phyloP scores from a whole-genome alignment of 768 basidiomycete genomes.

The Suillus discolor region DNA sequence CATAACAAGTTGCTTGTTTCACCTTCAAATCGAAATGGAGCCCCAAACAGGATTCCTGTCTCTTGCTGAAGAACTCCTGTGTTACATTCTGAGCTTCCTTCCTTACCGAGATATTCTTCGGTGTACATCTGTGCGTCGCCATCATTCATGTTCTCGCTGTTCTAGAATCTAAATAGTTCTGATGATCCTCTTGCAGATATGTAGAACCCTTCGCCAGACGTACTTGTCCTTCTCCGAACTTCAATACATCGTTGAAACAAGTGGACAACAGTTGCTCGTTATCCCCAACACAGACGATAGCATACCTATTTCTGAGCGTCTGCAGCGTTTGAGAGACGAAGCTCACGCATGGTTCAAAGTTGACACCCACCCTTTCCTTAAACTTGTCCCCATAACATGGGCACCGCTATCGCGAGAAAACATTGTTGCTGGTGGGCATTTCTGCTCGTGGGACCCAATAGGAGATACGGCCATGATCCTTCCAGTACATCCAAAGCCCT shows the following conservation, averaged over 20 bases:
- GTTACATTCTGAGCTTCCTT: background rate
- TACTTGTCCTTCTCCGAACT: background rate
- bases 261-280: background rate
- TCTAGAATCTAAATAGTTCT: background rate
- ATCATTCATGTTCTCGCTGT: no score
- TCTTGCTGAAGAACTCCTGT: background rate
- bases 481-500: background rate
- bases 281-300: background rate
- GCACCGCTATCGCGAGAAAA: no score
- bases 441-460: background rate
- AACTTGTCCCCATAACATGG: background rate
- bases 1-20: no score
- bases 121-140: background rate
- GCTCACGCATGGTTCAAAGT: background rate
- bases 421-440: background rate
- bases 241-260: background rate
- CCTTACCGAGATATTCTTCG: background rate
- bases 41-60: background rate
- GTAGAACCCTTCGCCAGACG: background rate
- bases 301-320: background rate
- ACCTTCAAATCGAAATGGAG: background rate
- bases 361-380: background rate
- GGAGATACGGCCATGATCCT: background rate
- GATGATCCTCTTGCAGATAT: background rate
- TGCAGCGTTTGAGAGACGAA: background rate